Evolutionary conservation across 2,329 filamentous ascomycete species (phyloP), one percentile per base, ranked within the genome.

Genomic region (Aspergillus ochraceoroseus): DNA sequence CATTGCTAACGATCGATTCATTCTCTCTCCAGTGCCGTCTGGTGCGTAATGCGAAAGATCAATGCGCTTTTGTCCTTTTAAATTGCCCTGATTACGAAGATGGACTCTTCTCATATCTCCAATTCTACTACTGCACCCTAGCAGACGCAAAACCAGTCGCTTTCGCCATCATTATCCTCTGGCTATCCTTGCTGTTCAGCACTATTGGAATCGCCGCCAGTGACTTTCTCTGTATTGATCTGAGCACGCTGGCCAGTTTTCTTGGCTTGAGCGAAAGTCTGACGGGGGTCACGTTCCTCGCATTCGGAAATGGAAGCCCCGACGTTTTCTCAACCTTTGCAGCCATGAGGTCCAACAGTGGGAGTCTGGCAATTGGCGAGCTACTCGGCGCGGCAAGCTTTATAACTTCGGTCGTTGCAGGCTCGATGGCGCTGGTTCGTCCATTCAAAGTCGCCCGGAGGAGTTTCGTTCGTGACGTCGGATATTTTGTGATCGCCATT

Each of bases 321-420:
- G 92, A 98, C 65, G 89, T 98, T 31, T 98, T 98, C 66, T 95
- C 89, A 51, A 98, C 92, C 2, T 96, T 98, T 67, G 92, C 92
- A 11, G 94, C 92, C 53, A 96, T 98, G 87, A 83, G 82, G 57
- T 95, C 89, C 15, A 87, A 96, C 59, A 95, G 89, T 61, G 90
- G 90, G n/a, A 94, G 89, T 69, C 78, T 98, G 73, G 92, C 92
- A 1, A 81, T 98, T 27, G 92, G 92, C 31, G 92, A 98, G 68
- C 74, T 98, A 35, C 87, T 98, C 38, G 92, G 92, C 22, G 92
- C 92, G 7, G 92, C 92, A 22, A 82, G 87, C 48, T 98, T 98
- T 68, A 98, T 98, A 63, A 94, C 89, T 1, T 85, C 89, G 1
- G 90, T 98, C 12, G 92, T 98, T 22, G 88, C 90, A 4, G 92